Percentiles rank a stretch among this genome's conserved stretches.
Evolutionary conservation across 768 basidiomycete genomes (phyloP).

Genomic region (Tylopilus sp.): DNA sequence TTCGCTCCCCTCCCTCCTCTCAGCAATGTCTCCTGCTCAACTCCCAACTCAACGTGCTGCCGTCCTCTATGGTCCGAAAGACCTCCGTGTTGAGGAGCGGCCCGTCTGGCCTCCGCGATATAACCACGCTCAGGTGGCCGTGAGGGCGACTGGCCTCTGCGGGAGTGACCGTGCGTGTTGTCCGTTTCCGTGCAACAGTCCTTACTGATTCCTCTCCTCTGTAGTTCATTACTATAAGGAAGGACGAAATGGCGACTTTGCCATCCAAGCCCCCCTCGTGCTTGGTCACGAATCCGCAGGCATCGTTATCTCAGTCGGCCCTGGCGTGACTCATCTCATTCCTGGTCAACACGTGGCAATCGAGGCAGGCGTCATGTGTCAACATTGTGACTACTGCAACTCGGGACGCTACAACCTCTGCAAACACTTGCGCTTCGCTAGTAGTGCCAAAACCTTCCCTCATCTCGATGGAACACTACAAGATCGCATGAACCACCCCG

Average conservation of each 20-base stretch:
- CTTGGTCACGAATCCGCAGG: slow-evolving; percentile 96
- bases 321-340: slow-evolving; percentile 57
- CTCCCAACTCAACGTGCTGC: slow-evolving; percentile 62
- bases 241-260: slow-evolving; percentile 91
- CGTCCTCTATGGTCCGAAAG: slow-evolving; percentile 80
- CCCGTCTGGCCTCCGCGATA: slow-evolving; percentile 65
- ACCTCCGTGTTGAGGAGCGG: slow-evolving; percentile 78
- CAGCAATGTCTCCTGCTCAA: slow-evolving; percentile 45
- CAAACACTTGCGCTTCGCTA: slow-evolving; percentile 84
- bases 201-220: slow-evolving; percentile 1
- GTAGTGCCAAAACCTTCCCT: slow-evolving; percentile 86
- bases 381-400: slow-evolving; percentile 63
- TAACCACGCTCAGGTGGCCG: slow-evolving; percentile 75
- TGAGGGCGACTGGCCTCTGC: slow-evolving; percentile 86
- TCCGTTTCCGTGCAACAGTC: background rate
- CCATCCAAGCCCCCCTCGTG: slow-evolving; percentile 78
- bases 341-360: slow-evolving; percentile 90
- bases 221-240: slow-evolving; percentile 89
- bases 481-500: slow-evolving; percentile 85
- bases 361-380: slow-evolving; percentile 90
- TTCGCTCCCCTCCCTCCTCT: slow-evolving; percentile 17
- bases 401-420: slow-evolving; percentile 92
- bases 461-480: slow-evolving; percentile 93
- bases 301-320: slow-evolving; percentile 77
- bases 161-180: slow-evolving; percentile 69